Percentiles rank a stretch among this genome's conserved stretches.
Conservation (phyloP, 2,329 filamentous ascomycete genomes). For the Aspergillus latus region DNA sequence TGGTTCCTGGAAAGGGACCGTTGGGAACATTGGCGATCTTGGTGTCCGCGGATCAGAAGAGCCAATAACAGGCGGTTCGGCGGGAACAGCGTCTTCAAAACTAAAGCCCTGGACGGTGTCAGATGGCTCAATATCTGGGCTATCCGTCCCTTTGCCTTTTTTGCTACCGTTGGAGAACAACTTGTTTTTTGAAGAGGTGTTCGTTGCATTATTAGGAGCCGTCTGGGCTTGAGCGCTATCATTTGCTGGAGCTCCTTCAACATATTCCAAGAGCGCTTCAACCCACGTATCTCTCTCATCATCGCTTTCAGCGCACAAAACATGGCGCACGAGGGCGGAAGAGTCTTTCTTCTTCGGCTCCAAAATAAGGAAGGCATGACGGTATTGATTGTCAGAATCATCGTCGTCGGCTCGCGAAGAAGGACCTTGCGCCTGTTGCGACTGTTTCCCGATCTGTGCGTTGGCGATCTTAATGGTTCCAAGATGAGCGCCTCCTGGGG, state of each 20-base stretch:
- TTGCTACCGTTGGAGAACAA: conserved; percentile 27
- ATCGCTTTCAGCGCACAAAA: conserved; percentile 93
- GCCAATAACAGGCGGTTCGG: conserved; percentile 57
- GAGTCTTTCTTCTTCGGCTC: conserved; percentile 98
- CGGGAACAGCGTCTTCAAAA: conserved; percentile 58
- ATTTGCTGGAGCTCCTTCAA: conserved; percentile 56
- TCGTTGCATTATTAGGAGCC: conserved; percentile 21
- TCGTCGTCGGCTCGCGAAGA: conserved; percentile 68
- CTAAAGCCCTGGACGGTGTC: conserved; percentile 50
- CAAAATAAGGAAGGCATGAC: conserved; percentile 90
- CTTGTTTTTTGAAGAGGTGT: conserved; percentile 27
- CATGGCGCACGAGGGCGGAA: conserved; percentile 81
- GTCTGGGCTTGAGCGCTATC: conserved; percentile 28
- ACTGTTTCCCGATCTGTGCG: conserved; percentile 93
- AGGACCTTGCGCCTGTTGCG: conserved; percentile 62
- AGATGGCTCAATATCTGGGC: conserved; percentile 36
- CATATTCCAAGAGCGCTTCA: conserved; percentile 82
- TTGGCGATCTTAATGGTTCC: conserved; percentile 89
- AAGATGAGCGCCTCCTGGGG: conserved; percentile 82
- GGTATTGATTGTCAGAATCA: conserved; percentile 88
- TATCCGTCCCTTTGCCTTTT: conserved; percentile 39
- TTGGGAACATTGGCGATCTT: conserved; percentile 36
- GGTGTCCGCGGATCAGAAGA: conserved; percentile 33
- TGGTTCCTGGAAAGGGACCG: conserved; percentile 31
- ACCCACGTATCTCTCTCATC: conserved; percentile 92